Evolutionary conservation across 2,329 filamentous ascomycete species (phyloP).

Genomic region (Pseudogymnoascus sp.): DNA sequence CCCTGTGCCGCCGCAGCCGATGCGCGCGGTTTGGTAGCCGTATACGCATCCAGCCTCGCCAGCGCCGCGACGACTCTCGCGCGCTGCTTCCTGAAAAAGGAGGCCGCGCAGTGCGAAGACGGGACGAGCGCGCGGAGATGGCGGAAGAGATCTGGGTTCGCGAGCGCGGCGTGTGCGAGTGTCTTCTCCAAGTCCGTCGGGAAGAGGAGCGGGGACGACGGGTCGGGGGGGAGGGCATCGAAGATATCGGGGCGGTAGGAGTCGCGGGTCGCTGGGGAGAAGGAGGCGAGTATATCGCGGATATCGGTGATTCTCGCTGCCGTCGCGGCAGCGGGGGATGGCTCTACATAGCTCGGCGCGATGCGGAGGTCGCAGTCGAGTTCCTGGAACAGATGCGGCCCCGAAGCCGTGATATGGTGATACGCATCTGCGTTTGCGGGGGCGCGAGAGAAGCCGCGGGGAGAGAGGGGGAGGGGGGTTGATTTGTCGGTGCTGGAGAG

Average conservation of each 20-base stretch:
- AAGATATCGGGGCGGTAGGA: slow-evolving; percentile 7
- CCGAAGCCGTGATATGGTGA: background rate
- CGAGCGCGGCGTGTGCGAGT: background rate
- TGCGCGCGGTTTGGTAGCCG: background rate
- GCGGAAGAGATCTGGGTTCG: slow-evolving; percentile 1
- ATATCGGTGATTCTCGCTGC: background rate
- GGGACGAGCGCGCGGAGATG: slow-evolving; percentile 4
- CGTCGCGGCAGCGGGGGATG: background rate
- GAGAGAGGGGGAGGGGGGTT: background rate
- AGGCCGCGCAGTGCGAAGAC: background rate
- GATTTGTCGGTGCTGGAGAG: background rate
- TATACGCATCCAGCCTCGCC: background rate
- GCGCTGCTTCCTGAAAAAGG: slow-evolving; percentile 8
- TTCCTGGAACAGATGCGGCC: background rate
- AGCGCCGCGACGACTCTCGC: background rate
- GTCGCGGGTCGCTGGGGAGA: slow-evolving; percentile 2
- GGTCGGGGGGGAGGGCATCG: background rate
- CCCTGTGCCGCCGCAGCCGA: background rate
- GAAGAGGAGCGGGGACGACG: background rate
- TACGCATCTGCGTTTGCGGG: background rate
- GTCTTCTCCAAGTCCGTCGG: background rate
- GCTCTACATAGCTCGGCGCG: background rate
- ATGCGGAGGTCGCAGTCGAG: background rate
- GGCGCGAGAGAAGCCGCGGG: background rate
- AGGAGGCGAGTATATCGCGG: slow-evolving; percentile 7